phyloP scores from a whole-genome alignment of 495 filamentous ascomycete species.

The Cercophora scortea region DNA sequence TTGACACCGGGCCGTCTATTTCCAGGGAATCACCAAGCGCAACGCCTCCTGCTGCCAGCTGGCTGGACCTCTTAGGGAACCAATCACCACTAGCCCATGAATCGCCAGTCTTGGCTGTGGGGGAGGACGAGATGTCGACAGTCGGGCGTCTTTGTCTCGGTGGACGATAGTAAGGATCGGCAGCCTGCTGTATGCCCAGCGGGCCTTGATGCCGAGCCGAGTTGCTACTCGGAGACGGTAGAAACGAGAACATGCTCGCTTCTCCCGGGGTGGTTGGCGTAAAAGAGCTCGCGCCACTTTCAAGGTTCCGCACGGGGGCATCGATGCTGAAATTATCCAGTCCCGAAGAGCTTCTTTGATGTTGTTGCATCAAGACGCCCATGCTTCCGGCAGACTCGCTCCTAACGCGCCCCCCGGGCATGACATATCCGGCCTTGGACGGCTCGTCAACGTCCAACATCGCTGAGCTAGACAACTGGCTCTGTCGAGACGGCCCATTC shows the following conservation, averaged over 20 bases:
- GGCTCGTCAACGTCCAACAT: constrained; percentile 63
- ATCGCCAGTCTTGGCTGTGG: constrained; percentile 27
- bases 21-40: constrained; percentile 23
- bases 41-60: constrained; percentile 13
- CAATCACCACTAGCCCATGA: constrained; percentile 48
- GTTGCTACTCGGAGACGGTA: constrained; percentile 45
- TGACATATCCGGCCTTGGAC: constrained; percentile 55
- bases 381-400: constrained; percentile 79
- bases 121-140: constrained; percentile 38
- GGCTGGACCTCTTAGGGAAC: constrained; percentile 37
- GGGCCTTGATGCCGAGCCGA: constrained; percentile 32
- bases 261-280: constrained; percentile 63
- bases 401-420: constrained; percentile 56
- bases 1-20: constrained; percentile 32
- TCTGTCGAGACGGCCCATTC: constrained; percentile 53
- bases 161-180: constrained; percentile 78
- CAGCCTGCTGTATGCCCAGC: constrained; percentile 41
- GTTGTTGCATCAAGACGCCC: constrained; percentile 51
- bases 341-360: constrained; percentile 36
- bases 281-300: constrained; percentile 46
- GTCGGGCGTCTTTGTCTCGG: constrained; percentile 60
- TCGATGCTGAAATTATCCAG: constrained; percentile 36
- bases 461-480: constrained; percentile 69
- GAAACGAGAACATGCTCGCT: constrained; percentile 60
- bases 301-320: constrained; percentile 20